These are phyloP conservation scores for Medicago ruthenica DNA, from an alignment of 306 rosid species.

Conservation along the genomic window DNA sequence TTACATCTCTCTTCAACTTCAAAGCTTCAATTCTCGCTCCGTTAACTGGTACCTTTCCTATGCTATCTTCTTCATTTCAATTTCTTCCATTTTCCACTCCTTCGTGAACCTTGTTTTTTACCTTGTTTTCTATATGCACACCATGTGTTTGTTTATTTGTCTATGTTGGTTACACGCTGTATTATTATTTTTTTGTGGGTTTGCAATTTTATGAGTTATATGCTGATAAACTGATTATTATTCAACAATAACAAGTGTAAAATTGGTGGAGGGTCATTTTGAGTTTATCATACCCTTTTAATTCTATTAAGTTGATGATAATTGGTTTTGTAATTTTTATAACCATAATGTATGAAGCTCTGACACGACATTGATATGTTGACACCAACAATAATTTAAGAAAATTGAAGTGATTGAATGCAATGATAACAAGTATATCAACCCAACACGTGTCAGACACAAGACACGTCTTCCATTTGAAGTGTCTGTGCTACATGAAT, in stretches of 20 bases:
- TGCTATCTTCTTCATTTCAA: neutral
- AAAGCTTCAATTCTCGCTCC: neutral
- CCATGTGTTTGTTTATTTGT: conserved; percentile 45
- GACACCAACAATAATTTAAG: neutral
- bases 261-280: conserved; percentile 6
- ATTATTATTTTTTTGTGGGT: conserved; percentile 11
- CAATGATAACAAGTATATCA: neutral
- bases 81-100: neutral
- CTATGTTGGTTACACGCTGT: neutral
- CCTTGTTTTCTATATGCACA: conserved; percentile 4
- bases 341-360: neutral
- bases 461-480: neutral
- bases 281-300: neutral
- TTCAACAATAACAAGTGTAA: neutral
- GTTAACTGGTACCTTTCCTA: conserved; percentile 25
- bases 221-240: neutral
- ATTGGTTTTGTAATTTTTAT: conserved; percentile 25
- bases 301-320: neutral
- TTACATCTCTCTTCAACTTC: neutral
- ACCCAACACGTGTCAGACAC: neutral
- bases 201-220: neutral
- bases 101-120: neutral
- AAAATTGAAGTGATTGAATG: neutral
- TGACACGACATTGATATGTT: neutral
- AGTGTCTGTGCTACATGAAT: neutral